phyloP scores from a whole-genome alignment of 805 yeast genomes.

The Candida odintsovae region DNA sequence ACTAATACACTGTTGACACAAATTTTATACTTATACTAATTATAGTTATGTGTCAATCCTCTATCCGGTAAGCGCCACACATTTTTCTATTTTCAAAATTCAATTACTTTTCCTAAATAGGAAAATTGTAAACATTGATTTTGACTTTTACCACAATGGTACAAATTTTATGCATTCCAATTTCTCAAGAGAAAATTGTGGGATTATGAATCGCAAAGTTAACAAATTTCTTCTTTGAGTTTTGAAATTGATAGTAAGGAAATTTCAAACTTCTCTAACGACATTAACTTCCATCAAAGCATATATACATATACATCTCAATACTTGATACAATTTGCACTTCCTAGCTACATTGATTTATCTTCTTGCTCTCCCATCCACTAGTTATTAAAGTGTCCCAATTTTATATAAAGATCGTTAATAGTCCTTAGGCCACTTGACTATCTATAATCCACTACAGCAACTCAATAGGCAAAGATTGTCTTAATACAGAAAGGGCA shows the following conservation, averaged over 20 bases:
- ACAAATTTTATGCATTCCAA: neutral
- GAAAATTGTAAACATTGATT: conserved; percentile 21
- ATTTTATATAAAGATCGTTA: neutral
- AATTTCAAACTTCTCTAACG: no score
- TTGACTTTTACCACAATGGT: neutral
- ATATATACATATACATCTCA: no score
- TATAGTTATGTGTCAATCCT: neutral
- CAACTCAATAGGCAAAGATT: no score
- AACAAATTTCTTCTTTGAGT: neutral
- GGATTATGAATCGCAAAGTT: neutral
- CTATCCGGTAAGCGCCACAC: neutral
- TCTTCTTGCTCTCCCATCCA: neutral
- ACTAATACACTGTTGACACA: no score
- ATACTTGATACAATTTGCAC: no score
- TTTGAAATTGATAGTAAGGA: no score
- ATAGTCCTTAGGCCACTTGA: neutral
- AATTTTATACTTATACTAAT: no score
- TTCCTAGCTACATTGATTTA: neutral
- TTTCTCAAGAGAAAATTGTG: neutral
- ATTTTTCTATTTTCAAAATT: no score
- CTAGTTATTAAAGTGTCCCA: neutral
- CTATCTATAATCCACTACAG: no score
- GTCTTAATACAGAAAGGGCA: neutral
- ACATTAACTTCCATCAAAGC: no score
- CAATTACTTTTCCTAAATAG: conserved; percentile 16